Evolutionary conservation across 208 protist species (phyloP), one percentile per base, ranked within the genome.

Genomic region (Wallacemonas sp.): DNA sequence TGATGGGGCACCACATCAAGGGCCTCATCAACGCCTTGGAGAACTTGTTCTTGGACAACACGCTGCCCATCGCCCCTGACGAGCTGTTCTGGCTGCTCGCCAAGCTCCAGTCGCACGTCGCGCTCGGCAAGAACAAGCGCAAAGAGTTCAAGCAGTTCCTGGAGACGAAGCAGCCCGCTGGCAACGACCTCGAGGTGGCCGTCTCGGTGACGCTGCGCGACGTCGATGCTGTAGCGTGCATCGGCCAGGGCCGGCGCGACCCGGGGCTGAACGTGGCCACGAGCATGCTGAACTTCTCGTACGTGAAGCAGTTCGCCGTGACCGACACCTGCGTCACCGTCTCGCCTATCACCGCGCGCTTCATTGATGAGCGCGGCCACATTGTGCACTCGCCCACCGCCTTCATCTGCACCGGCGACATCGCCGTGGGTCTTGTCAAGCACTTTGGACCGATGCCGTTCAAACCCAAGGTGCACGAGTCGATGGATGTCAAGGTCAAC

Each of bases 21-120:
- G 74, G 73, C 12, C 66, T 96, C n/a, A 26, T 90, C 41, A 67
- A 88, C 44, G 46, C 52, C 23, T 71, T 90, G n/a, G 54, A 84
- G 28, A 96, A 94, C 77, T 67, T 84, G 20, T 91, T 96, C 72
- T 70, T 86, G 7, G 78, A 83, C 65, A 80, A 82, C 67, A 75
- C 70, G 20, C 74, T 77, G 39, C 80, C 84, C 22, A 82, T 96
- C 59, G 39, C 66, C 22, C 87, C 87, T 0, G 82, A 91, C 32
- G 86, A 96, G 45, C 81, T 96, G 1, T 96, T 92, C 72, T 96
- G 91, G 88, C 86, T 91, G 3, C 76, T 89, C 2, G 84, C 81
- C 8, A 91, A 88, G 67, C 72, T 92, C 57, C 83, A 92, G 65
- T 87, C 85, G 38, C 80, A 93, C 65, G 78, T 80, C 3, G 71